Conservation (phyloP, 805 yeast genomes). For the Candida bentonensis region DNA sequence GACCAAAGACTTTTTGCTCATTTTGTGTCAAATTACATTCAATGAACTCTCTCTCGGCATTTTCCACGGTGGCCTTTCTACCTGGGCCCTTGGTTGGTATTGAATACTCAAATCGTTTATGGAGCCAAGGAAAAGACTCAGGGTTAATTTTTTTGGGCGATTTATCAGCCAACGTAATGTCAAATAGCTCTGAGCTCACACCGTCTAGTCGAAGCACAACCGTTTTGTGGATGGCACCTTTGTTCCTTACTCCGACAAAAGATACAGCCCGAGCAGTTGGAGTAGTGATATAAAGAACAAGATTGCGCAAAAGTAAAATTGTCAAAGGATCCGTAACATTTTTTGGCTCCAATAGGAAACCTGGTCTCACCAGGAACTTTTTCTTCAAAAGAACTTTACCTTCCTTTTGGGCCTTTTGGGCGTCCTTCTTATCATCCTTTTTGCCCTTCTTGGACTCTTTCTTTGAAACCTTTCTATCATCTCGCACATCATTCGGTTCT, state of each 20-base stretch:
- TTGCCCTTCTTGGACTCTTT: too few species aligned
- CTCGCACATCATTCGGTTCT: too few species aligned
- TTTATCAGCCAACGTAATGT: neutral
- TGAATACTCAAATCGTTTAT: neutral
- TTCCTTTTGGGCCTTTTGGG: too few species aligned
- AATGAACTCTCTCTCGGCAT: neutral
- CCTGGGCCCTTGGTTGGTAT: neutral
- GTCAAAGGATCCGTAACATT: neutral
- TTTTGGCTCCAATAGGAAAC: neutral
- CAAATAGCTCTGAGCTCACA: neutral
- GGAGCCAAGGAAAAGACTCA: neutral
- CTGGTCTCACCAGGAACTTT: neutral
- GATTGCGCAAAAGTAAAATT: neutral
- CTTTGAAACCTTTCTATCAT: too few species aligned
- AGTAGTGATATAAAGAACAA: neutral
- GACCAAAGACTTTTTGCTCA: neutral
- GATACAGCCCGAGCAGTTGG: neutral
- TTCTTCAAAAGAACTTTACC: too few species aligned
- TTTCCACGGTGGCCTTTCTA: neutral
- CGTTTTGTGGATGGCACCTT: neutral
- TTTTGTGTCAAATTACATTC: neutral
- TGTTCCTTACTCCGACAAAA: neutral
- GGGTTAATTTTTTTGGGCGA: neutral
- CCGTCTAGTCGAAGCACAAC: neutral
- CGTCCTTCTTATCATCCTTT: too few species aligned